These are phyloP conservation scores for Mixia osmundae DNA, from an alignment of 1,284 basidiomycete species.

Conservation along the genomic window DNA sequence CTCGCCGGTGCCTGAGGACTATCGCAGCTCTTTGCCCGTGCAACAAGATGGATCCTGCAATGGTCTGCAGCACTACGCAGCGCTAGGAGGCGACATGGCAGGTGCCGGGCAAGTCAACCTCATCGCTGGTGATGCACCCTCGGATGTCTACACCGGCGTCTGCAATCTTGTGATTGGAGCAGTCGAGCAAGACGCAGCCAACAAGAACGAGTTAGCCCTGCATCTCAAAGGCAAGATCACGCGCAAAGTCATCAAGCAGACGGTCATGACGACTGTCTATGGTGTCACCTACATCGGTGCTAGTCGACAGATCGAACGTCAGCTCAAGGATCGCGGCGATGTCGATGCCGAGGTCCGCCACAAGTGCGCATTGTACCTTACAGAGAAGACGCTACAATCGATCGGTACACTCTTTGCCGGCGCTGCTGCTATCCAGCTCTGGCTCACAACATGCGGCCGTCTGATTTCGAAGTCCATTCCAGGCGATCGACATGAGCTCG, in stretches of 20 bases:
- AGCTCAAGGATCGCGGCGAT: slow-evolving; percentile 54
- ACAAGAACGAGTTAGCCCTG: slow-evolving; percentile 34
- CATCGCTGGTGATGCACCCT: slow-evolving; percentile 57
- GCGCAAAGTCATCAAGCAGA: slow-evolving; percentile 95
- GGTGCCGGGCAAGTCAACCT: slow-evolving; percentile 90
- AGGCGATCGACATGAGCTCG: slow-evolving; percentile 37
- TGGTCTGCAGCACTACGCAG: slow-evolving; percentile 94
- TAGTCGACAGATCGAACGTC: slow-evolving; percentile 78
- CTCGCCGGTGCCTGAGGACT: slow-evolving; percentile 45
- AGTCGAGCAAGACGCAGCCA: slow-evolving; percentile 25
- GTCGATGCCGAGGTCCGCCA: slow-evolving; percentile 50
- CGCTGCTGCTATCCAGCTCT: slow-evolving; percentile 73
- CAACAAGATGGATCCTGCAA: slow-evolving; percentile 99
- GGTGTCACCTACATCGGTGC: slow-evolving; percentile 92
- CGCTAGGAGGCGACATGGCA: slow-evolving; percentile 70
- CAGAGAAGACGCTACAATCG: slow-evolving; percentile 49
- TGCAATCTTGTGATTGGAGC: slow-evolving; percentile 45
- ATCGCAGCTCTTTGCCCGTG: slow-evolving; percentile 55
- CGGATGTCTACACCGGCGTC: slow-evolving; percentile 93
- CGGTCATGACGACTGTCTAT: slow-evolving; percentile 98
- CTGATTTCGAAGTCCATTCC: slow-evolving; percentile 76
- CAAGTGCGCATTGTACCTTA: slow-evolving; percentile 55
- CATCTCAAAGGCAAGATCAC: slow-evolving; percentile 57
- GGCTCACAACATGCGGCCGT: slow-evolving; percentile 61
- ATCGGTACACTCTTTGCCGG: slow-evolving; percentile 86